phyloP scores from a whole-genome alignment of 371 early-diverging fungal species.

The Rhizopus delemar region DNA sequence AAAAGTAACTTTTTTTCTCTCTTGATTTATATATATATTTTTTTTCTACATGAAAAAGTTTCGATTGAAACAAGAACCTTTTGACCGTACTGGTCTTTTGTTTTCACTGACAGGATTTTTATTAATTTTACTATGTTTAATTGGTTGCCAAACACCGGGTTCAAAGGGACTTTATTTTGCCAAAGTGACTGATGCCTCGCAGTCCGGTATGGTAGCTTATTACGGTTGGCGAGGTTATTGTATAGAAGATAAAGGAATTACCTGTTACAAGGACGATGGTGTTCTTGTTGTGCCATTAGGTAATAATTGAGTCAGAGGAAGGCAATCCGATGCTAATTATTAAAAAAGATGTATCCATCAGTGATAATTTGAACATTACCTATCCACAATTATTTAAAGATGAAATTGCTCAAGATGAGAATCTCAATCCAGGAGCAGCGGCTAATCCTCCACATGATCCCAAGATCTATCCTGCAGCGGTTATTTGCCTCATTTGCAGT shows the following conservation, averaged over 20 bases:
- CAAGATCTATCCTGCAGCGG: constrained; percentile 38
- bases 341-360: constrained; percentile 32
- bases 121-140: constrained; percentile 37
- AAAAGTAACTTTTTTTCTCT: too few relatives aligned
- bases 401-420: constrained; percentile 26
- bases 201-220: constrained; percentile 20
- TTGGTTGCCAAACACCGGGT: constrained; percentile 25
- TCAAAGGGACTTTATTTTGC: constrained; percentile 38
- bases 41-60: constrained; percentile 16
- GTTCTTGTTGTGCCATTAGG: constrained; percentile 48
- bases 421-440: constrained; percentile 33
- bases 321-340: neutral
- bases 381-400: constrained; percentile 37
- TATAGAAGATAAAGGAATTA: constrained; percentile 16
- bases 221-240: constrained; percentile 50
- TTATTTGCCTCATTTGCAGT: constrained; percentile 37
- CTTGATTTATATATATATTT: neutral
- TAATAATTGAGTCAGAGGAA: constrained; percentile 13
- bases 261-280: constrained; percentile 29
- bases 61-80: constrained; percentile 14
- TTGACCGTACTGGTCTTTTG: constrained; percentile 33
- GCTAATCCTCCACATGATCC: constrained; percentile 48
- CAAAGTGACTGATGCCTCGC: constrained; percentile 30
- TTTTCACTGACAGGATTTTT: constrained; percentile 39
- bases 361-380: constrained; percentile 32